Evolutionary conservation across 1,139 yeast genomes (phyloP).

Genomic region (Saccharomyces hybrid): DNA sequence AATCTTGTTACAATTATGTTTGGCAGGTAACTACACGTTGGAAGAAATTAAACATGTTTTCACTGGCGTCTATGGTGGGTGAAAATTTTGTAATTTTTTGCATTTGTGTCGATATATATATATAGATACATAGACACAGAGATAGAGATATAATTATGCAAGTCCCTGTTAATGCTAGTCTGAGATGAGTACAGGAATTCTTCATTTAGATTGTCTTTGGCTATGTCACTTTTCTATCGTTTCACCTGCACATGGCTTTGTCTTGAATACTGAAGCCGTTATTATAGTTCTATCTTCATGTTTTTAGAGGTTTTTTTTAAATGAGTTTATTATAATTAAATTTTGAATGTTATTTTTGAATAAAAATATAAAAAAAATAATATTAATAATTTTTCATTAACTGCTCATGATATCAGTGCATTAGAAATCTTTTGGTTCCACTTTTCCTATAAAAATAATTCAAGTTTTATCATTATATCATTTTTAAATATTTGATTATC

Average conservation of each 20-base stretch:
- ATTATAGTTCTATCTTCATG: no score
- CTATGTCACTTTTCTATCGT: no score
- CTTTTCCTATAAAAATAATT: neutral
- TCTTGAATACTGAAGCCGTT: no score
- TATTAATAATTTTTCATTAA: neutral
- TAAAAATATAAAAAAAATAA: no score
- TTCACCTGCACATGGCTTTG: no score
- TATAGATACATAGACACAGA: neutral
- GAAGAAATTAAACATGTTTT: slow-evolving; percentile 42
- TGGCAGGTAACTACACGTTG: slow-evolving; percentile 38
- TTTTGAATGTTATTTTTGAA: no score
- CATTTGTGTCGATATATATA: neutral
- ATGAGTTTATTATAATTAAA: no score
- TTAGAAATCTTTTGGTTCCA: neutral
- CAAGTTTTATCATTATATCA: no score
- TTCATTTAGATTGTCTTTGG: neutral
- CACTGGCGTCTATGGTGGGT: slow-evolving; percentile 41
- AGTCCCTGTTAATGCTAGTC: neutral
- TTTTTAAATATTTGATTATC: no score
- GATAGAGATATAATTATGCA: neutral
- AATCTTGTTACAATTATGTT: slow-evolving; percentile 51
- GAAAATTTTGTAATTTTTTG: neutral
- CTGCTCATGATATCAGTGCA: neutral
- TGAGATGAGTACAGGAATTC: neutral
- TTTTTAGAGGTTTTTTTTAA: neutral